These are phyloP conservation scores for Neonectria punicea DNA, from an alignment of 2,329 filamentous ascomycete genomes.

Conservation along the genomic window DNA sequence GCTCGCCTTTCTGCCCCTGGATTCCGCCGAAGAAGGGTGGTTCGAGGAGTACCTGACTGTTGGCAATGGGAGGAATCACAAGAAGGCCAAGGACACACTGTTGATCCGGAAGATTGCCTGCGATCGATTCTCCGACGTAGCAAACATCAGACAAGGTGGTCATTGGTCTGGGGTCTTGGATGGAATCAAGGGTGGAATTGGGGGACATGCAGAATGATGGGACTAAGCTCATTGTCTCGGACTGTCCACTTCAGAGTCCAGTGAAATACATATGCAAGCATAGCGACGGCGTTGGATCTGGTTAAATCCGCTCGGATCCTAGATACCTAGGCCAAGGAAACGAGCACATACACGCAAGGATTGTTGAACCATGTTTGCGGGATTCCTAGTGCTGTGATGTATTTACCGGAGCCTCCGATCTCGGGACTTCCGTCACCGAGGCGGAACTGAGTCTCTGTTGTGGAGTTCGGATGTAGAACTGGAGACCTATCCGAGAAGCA, in stretches of 20 bases:
- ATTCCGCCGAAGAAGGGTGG: constrained; percentile 76
- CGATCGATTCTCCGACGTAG: constrained; percentile 64
- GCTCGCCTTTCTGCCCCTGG: constrained; percentile 79
- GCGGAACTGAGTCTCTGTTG: not conserved
- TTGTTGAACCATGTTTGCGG: not conserved
- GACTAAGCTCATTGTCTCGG: not conserved
- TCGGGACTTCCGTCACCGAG: not conserved
- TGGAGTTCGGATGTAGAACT: not conserved
- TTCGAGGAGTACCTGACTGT: constrained; percentile 74
- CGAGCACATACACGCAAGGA: not conserved
- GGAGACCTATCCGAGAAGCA: not conserved
- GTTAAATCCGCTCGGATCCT: not conserved
- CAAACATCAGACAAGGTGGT: constrained; percentile 55
- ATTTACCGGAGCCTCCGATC: not conserved
- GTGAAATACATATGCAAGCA: constrained; percentile 27
- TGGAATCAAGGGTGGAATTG: constrained; percentile 60
- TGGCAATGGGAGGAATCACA: constrained; percentile 72
- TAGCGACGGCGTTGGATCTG: constrained; percentile 41
- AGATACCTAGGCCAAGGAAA: not conserved
- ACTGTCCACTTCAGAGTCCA: not conserved
- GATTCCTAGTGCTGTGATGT: not conserved
- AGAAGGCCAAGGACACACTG: constrained; percentile 76
- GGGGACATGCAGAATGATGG: constrained; percentile 45
- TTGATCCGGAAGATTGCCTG: constrained; percentile 78
- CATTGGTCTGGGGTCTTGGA: constrained; percentile 63